phyloP scores from a whole-genome alignment of 768 basidiomycete species.

The Epithele typhae region DNA sequence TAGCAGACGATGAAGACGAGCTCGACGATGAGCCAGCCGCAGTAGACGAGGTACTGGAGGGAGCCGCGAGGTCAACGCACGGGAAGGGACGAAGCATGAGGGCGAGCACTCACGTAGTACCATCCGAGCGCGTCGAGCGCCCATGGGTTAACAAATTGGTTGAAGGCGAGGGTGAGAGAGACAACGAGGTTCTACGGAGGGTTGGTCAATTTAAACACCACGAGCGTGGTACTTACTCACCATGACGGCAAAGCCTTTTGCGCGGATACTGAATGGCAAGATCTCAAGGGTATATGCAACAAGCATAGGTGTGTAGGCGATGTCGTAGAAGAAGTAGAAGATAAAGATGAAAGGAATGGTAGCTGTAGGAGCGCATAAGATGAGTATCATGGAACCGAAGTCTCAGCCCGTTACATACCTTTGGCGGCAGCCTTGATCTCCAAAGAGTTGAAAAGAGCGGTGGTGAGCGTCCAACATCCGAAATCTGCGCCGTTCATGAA shows the following conservation, averaged over 20 bases:
- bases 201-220: not conserved
- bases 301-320: constrained; percentile 76
- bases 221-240: constrained; percentile 27
- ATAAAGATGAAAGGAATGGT: constrained; percentile 67
- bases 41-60: constrained; percentile 51
- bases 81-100: constrained; percentile 11
- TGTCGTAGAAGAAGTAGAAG: constrained; percentile 50
- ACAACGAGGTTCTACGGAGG: constrained; percentile 51
- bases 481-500: constrained; percentile 37
- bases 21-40: constrained; percentile 62
- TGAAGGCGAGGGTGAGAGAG: constrained; percentile 68
- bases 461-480: constrained; percentile 49
- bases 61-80: not conserved
- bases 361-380: constrained; percentile 29
- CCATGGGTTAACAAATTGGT: constrained; percentile 77
- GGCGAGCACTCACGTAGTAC: constrained; percentile 31
- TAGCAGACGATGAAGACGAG: constrained; percentile 50
- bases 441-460: constrained; percentile 33
- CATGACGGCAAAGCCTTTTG: constrained; percentile 77
- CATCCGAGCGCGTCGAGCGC: constrained; percentile 49
- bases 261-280: constrained; percentile 73
- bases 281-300: constrained; percentile 68
- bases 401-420: constrained; percentile 16
- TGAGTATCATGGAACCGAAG: not conserved
- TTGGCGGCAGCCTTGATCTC: constrained; percentile 28